phyloP scores from a whole-genome alignment of 176 grass and related monocot genomes.

The Zoysia japonica region DNA sequence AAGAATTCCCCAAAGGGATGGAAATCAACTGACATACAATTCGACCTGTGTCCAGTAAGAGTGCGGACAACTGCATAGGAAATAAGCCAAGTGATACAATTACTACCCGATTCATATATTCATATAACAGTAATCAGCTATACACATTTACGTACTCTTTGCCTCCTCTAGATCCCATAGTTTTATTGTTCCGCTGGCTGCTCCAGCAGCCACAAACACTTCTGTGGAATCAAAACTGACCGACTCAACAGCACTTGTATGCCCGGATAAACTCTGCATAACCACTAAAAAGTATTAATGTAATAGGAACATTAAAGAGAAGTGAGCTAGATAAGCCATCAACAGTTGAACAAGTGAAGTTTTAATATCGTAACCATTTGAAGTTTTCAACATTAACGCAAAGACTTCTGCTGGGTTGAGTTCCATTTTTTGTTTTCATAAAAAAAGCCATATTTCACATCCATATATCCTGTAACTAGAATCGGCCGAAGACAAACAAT shows the following conservation, averaged over 20 bases:
- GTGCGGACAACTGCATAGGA: conserved; percentile 75
- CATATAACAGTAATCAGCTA: conserved; percentile 10
- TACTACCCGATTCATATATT: conserved; percentile 14
- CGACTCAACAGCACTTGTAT: conserved; percentile 90
- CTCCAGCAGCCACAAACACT: conserved; percentile 90
- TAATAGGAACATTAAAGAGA: conserved; percentile 1
- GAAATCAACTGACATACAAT: conserved; percentile 93
- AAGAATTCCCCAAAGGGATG: conserved; percentile 98
- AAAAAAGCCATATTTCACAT: not conserved
- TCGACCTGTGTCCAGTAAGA: conserved; percentile 87
- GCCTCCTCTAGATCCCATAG: conserved; percentile 93
- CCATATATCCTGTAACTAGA: not conserved
- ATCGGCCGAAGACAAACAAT: conserved; percentile 9
- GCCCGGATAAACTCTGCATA: conserved; percentile 85
- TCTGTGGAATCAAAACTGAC: conserved; percentile 88
- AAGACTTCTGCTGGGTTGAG: not conserved
- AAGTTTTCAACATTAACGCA: not conserved
- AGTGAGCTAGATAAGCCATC: conserved; percentile 1
- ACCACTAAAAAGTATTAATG: not conserved
- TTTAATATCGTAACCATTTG: conserved; percentile 3
- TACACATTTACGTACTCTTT: conserved; percentile 62
- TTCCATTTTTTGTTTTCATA: not conserved
- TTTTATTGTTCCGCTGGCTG: conserved; percentile 92
- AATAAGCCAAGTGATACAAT: conserved; percentile 30
- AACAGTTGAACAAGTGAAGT: conserved; percentile 6